Conservation (phyloP, 2,329 filamentous ascomycete species). For the Penicillium polonicum region DNA sequence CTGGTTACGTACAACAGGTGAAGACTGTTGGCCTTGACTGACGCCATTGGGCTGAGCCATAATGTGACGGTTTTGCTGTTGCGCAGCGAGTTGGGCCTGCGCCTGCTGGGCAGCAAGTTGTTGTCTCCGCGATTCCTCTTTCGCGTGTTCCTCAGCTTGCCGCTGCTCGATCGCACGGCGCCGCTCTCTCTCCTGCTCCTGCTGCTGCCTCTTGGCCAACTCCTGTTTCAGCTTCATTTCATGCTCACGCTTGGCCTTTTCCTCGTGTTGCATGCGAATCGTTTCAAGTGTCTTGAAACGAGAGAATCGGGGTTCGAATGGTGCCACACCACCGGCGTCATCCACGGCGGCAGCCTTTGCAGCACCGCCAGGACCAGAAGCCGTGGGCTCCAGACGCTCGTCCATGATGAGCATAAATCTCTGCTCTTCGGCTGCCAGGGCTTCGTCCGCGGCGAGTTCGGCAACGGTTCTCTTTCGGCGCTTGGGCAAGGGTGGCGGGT, state of each 20-base stretch:
- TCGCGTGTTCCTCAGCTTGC: constrained; percentile 45
- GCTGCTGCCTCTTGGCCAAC: constrained; percentile 47
- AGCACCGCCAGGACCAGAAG: constrained; percentile 57
- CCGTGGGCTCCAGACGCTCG: constrained; percentile 68
- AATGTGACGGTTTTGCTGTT: constrained; percentile 53
- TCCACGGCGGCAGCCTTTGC: constrained; percentile 68
- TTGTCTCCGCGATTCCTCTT: constrained; percentile 41
- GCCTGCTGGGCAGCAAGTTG: constrained; percentile 49
- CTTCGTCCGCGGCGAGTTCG: constrained; percentile 92
- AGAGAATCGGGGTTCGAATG: constrained; percentile 83
- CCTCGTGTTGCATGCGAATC: constrained; percentile 74
- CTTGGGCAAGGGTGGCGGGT: constrained; percentile 78
- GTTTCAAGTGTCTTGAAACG: constrained; percentile 88
- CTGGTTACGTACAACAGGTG: constrained; percentile 48
- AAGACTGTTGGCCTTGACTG: constrained; percentile 46
- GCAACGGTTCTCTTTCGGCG: constrained; percentile 89
- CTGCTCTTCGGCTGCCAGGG: constrained; percentile 82
- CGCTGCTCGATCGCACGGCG: constrained; percentile 45
- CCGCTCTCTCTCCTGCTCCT: constrained; percentile 51
- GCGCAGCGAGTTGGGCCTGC: constrained; percentile 41
- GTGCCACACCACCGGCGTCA: constrained; percentile 66
- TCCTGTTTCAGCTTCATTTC: constrained; percentile 52
- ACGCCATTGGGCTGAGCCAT: constrained; percentile 47
- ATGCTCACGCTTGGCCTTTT: constrained; percentile 57
- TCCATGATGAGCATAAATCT: constrained; percentile 91